A percentile compares a stretch with the other conserved stretches of the same genome.
These are phyloP conservation scores for Symmetrospora coprosmae DNA, from an alignment of 768 basidiomycete species.

Conservation along the genomic window DNA sequence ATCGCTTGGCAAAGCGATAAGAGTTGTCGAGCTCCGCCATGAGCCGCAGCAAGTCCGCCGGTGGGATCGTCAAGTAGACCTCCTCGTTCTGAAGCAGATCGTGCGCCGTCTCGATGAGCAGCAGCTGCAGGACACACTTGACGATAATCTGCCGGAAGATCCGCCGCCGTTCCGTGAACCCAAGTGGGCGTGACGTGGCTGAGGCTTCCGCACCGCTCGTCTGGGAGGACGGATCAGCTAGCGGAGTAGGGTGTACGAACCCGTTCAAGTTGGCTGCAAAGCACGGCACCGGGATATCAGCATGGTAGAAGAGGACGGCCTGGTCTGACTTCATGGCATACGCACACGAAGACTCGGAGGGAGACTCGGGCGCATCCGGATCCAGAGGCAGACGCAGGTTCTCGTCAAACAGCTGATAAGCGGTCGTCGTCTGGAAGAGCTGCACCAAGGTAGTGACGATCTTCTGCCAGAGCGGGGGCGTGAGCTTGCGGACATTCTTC, in stretches of 20 bases:
- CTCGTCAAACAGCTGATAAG: constrained; percentile 91
- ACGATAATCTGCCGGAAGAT: constrained; percentile 97
- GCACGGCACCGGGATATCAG: not conserved
- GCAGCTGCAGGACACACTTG: constrained; percentile 92
- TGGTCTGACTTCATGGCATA: not conserved
- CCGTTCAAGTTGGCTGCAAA: constrained; percentile 31
- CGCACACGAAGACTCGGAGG: constrained; percentile 2
- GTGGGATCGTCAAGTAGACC: constrained; percentile 84
- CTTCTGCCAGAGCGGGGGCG: constrained; percentile 70
- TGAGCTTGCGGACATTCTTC: constrained; percentile 76
- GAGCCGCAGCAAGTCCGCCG: constrained; percentile 76
- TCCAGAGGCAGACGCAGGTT: constrained; percentile 56
- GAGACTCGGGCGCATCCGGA: constrained; percentile 44
- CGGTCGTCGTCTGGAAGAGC: constrained; percentile 93
- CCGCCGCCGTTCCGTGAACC: constrained; percentile 30
- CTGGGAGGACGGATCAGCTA: constrained; percentile 53
- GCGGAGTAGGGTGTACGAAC: constrained; percentile 47
- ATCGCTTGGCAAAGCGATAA: constrained; percentile 90
- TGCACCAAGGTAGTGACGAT: constrained; percentile 84
- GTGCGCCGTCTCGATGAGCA: constrained; percentile 92
- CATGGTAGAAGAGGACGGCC: not conserved
- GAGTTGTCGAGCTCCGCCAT: constrained; percentile 94
- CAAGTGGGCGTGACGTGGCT: not conserved
- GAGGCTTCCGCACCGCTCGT: constrained; percentile 37
- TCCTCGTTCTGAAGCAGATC: constrained; percentile 82